phyloP scores from a whole-genome alignment of 768 basidiomycete species.

The Termitomyces sp. region DNA sequence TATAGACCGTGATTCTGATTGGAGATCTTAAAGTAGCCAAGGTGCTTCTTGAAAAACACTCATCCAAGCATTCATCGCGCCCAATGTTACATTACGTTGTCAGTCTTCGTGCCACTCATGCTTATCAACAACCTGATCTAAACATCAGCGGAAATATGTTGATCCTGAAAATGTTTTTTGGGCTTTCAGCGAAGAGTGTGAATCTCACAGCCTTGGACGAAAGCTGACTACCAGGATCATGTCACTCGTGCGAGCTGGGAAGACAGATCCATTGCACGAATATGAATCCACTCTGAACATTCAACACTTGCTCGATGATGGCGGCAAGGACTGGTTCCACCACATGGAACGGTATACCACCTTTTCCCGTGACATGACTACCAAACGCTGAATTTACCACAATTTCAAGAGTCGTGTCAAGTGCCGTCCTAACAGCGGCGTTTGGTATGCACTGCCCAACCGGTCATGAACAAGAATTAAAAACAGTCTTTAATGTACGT shows the following conservation, averaged over 20 bases:
- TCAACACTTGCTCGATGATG: not conserved
- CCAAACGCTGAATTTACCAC: too few relatives aligned
- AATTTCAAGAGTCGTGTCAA: not conserved
- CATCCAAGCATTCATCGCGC: too few relatives aligned
- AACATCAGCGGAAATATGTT: not conserved
- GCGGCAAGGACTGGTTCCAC: too few relatives aligned
- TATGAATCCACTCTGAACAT: not conserved
- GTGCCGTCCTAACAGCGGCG: not conserved
- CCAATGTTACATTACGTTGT: too few relatives aligned
- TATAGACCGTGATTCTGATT: not conserved
- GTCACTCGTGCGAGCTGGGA: too few relatives aligned
- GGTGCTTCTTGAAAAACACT: too few relatives aligned
- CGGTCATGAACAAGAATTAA: not conserved
- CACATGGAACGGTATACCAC: not conserved
- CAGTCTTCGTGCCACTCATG: not conserved
- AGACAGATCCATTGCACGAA: not conserved
- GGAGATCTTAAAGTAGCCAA: too few relatives aligned
- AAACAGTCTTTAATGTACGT: not conserved
- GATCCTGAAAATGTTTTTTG: not conserved
- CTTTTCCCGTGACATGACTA: not conserved
- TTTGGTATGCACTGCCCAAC: not conserved
- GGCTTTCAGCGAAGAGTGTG: not conserved
- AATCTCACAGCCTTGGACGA: not conserved
- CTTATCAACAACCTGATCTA: not conserved
- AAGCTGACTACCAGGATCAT: not conserved